Conservation (phyloP, 2,329 filamentous ascomycete genomes). For the Fusarium torreyae region DNA sequence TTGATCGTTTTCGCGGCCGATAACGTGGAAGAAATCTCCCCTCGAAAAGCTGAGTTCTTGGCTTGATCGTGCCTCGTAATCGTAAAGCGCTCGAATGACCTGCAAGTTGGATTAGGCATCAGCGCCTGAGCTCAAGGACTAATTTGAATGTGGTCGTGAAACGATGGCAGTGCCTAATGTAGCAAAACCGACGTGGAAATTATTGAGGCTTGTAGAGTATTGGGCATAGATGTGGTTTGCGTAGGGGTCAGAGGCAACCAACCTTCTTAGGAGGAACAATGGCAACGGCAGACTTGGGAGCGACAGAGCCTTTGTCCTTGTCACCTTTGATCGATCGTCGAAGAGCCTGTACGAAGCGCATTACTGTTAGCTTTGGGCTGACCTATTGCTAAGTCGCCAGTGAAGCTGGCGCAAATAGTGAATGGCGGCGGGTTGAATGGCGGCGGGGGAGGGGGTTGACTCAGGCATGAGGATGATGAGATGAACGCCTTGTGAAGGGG, state of each 20-base stretch:
- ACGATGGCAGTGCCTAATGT: conserved; percentile 33
- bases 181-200: conserved; percentile 32
- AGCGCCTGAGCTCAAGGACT: conserved; percentile 34
- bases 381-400: conserved; percentile 35
- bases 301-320: conserved; percentile 84
- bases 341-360: conserved; percentile 75
- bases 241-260: conserved; percentile 52
- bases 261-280: conserved; percentile 97
- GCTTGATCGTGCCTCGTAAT: conserved; percentile 82
- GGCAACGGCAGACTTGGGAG: conserved; percentile 87
- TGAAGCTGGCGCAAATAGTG: conserved; percentile 29
- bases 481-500: conserved; percentile 21
- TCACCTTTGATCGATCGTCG: conserved; percentile 92
- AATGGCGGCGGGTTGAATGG: conserved; percentile 18
- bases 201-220: conserved; percentile 32
- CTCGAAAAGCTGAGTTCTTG: conserved; percentile 92
- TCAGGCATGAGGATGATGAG: conserved; percentile 20
- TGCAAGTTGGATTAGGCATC: conserved; percentile 56
- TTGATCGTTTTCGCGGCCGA: conserved; percentile 91
- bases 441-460: conserved; percentile 37
- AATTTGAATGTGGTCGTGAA: conserved; percentile 27
- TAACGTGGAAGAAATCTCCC: conserved; percentile 98
- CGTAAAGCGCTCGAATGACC: conserved; percentile 98
- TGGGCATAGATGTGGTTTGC: conserved; percentile 4
- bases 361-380: conserved; percentile 58